Evolutionary conservation across 2,329 filamentous ascomycete species (phyloP), one percentile per base, ranked within the genome.

Genomic region (Aspergillus ruber): DNA sequence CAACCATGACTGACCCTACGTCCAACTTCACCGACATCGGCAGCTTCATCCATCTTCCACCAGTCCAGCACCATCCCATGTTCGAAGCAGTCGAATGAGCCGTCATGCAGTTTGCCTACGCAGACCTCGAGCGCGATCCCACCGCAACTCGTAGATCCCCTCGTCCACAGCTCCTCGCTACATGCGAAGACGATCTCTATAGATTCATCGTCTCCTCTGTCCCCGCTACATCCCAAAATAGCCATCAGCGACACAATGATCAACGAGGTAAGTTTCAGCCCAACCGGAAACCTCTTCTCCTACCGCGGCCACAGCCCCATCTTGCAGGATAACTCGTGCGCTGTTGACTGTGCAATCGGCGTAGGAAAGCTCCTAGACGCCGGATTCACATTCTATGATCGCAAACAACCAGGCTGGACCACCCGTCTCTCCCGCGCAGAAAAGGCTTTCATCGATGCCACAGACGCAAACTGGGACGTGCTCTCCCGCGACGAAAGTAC

Each of bases 331-430:
- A 51, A 49, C n/a, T 63, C 64, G 8, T 56, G 54, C 45, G 50
- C 54, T 8, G 49, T 67, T 12, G 66, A 70, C 43, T 61, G 58
- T 41, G 49, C 57, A 5, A 65, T 70, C 41, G 61, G 68, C n/a
- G 53, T 59, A 2, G 68, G 63, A 1, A 65, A 54, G 44, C 48
- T 72, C n/a, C 56, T 67, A 6, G 59, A 68, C 38, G 64, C 60
- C 4, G 68, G 68, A 9, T 65, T 60, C 9, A 69, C 68, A 1
- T 54, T 53, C 6, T 51, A 59, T 5, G 68, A 71, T 42, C 58
- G 58, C 15, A 40, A 47, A 15, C 17, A 43, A 6, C 18, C 46
- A 6, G 45, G 46, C 3, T 58, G 58, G 57, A 38, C 47, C 6
- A 35, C 42, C 0, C 27, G 43, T 6, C 53, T 63, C 7, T 55